Base-by-base conservation (phyloP, 148 eudicot species). In the Vaccinium vitisidaea region DNA sequence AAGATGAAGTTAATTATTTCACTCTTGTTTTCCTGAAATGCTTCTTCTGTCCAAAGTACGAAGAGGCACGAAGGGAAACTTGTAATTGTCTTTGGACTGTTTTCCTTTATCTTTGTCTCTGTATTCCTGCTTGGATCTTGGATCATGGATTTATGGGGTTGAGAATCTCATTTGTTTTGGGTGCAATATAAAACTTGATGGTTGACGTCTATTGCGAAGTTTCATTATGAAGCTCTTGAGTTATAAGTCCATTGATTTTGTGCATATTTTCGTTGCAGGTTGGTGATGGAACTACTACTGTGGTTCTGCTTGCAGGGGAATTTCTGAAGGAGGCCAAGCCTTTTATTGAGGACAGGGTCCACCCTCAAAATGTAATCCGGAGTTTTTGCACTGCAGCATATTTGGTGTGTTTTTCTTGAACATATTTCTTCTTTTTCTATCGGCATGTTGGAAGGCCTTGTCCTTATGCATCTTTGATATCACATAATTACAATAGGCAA, bases 201-300 rank as follows among this genome's bases (percentile, higher is more conserved):
- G 46, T 43, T 43, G 46, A 43, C 6, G 46, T 43, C 46, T 43
- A 43, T 43, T 43, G 46, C 6, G 46, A 43, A 43, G 46, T 43
- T 43, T 0, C 46, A 43, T 43, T 43, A 43, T 43, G 46, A 43
- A n/a, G n/a, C 0, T 0, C 46, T 43, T 6, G 46, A 3, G n/a
- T 65, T 25, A 15, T 2, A 12, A 2, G 30, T 83, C 7, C 4
- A 49, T 30, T n/a, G 15, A 71, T 30, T 63, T 10, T 36, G 21
- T 9, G 18, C 23, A 32, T 65, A 21, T 65, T 30, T 19, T 71
- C 18, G 1, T 58, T 84, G 81, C 86, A 96, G 99, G 99, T 97
- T 84, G 99, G 99, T 86, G 99, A 97, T 89, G 99, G 99, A 71
- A 97, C 99, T 36, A 97, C 99, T 16, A 97, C 99, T 5, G 99